A percentile compares a stretch with the other conserved stretches of the same genome.
Conservation (phyloP, 176 grass and related monocot genomes). For the Areca catechu region DNA sequence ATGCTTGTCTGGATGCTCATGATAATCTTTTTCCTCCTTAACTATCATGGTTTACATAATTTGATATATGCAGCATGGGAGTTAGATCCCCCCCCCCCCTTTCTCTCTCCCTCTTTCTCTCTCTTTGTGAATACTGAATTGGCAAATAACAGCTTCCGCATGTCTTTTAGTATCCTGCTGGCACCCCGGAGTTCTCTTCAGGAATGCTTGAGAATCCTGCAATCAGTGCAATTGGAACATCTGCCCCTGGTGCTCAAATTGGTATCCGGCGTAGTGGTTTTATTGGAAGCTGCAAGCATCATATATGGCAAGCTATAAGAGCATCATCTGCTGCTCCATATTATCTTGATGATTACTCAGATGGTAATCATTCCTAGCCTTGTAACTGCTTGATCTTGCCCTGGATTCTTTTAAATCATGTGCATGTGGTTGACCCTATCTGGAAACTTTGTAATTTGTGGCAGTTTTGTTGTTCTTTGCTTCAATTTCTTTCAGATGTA, state of each 20-base stretch:
- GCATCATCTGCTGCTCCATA: slow-evolving; percentile 98
- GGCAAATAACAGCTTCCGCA: slow-evolving; percentile 7
- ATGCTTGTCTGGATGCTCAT: no score
- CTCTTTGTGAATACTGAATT: no score
- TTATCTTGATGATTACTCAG: slow-evolving; percentile 97
- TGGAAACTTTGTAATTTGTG: no score
- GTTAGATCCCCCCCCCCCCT: no score
- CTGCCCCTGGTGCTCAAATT: slow-evolving; percentile 54
- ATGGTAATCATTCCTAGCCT: slow-evolving; percentile 45
- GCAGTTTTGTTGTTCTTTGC: no score
- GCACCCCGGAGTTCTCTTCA: slow-evolving; percentile 66
- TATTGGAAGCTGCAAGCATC: slow-evolving; percentile 98
- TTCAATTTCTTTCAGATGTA: slow-evolving; percentile 37
- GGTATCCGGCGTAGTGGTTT: slow-evolving; percentile 70
- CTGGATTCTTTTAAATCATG: background rate
- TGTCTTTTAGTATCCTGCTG: slow-evolving; percentile 72
- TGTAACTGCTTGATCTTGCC: slow-evolving; percentile 1
- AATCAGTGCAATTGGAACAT: slow-evolving; percentile 29
- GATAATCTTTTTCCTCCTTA: no score
- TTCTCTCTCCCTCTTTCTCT: no score
- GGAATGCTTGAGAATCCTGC: slow-evolving; percentile 57
- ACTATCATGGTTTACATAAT: no score
- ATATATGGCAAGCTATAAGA: slow-evolving; percentile 87
- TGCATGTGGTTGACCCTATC: no score
- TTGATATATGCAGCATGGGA: no score